Evolutionary conservation across 345 rosid genomes (phyloP), one percentile per base, ranked within the genome.

Genomic region (Salix purpurea): DNA sequence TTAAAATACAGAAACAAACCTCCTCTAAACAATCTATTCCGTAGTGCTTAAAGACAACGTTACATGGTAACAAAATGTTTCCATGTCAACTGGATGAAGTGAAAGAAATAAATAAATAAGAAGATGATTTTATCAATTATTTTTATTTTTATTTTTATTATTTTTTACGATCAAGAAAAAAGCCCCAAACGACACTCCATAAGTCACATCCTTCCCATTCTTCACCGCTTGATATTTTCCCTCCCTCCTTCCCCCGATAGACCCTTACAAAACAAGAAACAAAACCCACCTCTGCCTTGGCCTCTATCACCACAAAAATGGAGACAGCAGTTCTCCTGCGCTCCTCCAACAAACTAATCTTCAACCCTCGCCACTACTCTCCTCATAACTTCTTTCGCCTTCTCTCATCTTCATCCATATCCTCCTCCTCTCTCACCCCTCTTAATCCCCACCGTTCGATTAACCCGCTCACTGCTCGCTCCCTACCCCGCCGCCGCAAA

Each of bases 251-350:
- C 12, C 6, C 37, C 28, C 54, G 37, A 9, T 58, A 11, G 24
- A 58, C 4, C 64, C 28, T 15, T 10, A 9, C 5, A 58, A 58
- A 61, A 21, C 8, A 19, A 56, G 12, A 32, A 10, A 71, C 65
- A 61, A 61, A 73, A 39, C 40, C 64, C 44, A 58, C 14, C 62
- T 4, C 26, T 7, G 1, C 3, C n/a, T 7, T 19, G 9, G 16
- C 52, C 18, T 1, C 28, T 56, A 11, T 4, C 23, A 10, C 62
- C 15, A 58, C 28, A 4, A 23, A 23, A 30, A 84, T 90, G 93
- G 89, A 88, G 86, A 68, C 87, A 19, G 56, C 88, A 24, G 83
- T 85, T 11, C 85, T 94, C 78, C 86, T 89, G 48, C 93, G 94
- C 67, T 82, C 90, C 13, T 72, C 87, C 70, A 76, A 68, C 90